Evolutionary conservation across 768 basidiomycete species (phyloP), one percentile per base, ranked within the genome.

Genomic region (Suillus discolor): DNA sequence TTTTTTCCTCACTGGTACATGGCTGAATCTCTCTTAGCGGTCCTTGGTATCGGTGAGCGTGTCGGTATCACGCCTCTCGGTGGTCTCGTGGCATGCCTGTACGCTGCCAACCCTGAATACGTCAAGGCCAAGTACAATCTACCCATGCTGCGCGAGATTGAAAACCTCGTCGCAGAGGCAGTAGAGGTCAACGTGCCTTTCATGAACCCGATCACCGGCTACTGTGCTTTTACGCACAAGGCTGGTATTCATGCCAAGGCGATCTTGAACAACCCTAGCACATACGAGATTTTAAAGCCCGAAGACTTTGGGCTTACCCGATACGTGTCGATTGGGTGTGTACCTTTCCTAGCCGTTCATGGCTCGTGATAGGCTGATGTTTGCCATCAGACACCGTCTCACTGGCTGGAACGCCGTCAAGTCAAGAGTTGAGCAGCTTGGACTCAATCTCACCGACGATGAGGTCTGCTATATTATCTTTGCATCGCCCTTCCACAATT

Each of bases 391-490:
- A 34, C 96, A 97, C 78, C 93, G 96, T 72, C 83, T 98, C 67
- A 98, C 96, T 8, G 97, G 97, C 57, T 99, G 97, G 97, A 99
- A 99, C 77, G 97, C 97, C 49, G 96, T 99, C 88, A 99, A 99
- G 87, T 95, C 93, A 65, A 93, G 97, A 77, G 97, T 97, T 28
- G 97, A 99, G 81, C 97, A 99, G 77, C 88, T 99, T 55, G 91
- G 94, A 66, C 86, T 99, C 65, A 83, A 86, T 64, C 85, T 99
- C 71, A 92, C 88, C 3, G 97, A 99, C 74, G 97, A 92, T 6
- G 90, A 96, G 87, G 91, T 90, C 62, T 54, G 18, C 8, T 64
- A 39, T 36, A 23, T 53, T 57, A 15, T 11, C 8, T 41, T 41
- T 23, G 49, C n/a, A 12, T 34, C 51, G 60, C 41, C 31, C 44